Evolutionary conservation across 495 filamentous ascomycete genomes (phyloP), one percentile per base, ranked within the genome.

Genomic region (Lichenothelia convexa): DNA sequence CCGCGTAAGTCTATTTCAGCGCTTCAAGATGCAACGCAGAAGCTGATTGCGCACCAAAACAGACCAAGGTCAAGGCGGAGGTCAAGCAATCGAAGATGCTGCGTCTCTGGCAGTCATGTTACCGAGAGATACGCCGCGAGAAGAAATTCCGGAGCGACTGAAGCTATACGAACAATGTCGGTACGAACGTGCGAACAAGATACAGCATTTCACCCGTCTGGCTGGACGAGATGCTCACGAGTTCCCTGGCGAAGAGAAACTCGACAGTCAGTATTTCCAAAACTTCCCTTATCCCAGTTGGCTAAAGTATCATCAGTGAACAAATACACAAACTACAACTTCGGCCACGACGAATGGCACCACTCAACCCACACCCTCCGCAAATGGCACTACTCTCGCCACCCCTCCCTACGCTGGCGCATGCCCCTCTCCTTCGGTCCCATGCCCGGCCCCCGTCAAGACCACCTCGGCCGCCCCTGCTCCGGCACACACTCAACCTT

Each of bases 331-430:
- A 45, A 48, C 18, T 71, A 73, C 40, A 71, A 69, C 40, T 71
- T 70, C 42, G 64, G 64, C 22, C 67, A 74, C 43, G 70, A 75
- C 40, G 71, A 73, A 34, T 64, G 57, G 40, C 67, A 75, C 44
- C 49, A 69, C 40, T 62, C 70, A 1, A 53, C 53, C 1, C 60
- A 68, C 26, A 43, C 58, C 19, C 55, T 77, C 5, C 59, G 57
- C 2, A 56, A 66, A 34, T 61, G 60, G 41, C 46, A 50, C 4
- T 63, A 60, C 56, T 31, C 48, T 2, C 54, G 60, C 16, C 58
- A 50, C 15, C 50, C 60, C 0, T 50, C 56, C 27, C 41, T 59
- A 18, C 65, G 61, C 37, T 65, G 58, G 58, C 58, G 68, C 1
- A 59, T 63, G 43, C 71, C 69, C 2, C 54, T 67, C 13, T 57